These are phyloP conservation scores for Trichoderma pleuroti DNA, from an alignment of 2,329 filamentous ascomycete species.

Conservation along the genomic window DNA sequence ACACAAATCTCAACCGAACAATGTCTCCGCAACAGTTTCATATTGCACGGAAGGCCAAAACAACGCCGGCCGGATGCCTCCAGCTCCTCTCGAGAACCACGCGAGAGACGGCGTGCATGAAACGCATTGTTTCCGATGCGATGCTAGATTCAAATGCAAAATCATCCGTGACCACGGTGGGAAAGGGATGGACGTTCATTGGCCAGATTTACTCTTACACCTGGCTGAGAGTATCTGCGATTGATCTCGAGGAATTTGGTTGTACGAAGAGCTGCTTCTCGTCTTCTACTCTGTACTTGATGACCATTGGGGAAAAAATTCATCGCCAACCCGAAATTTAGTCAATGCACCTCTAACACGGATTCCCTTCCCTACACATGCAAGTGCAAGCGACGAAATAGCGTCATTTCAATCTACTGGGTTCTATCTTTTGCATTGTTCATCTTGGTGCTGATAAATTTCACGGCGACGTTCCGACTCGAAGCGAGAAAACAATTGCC, in stretches of 20 bases:
- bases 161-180: background rate
- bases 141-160: slow-evolving; percentile 5
- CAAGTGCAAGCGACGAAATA: background rate
- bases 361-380: background rate
- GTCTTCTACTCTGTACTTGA: too few relatives aligned
- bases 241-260: background rate
- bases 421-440: background rate
- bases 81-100: background rate
- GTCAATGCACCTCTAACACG: background rate
- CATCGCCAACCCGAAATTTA: background rate
- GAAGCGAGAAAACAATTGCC: background rate
- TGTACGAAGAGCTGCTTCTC: background rate
- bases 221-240: background rate
- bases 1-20: background rate
- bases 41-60: background rate
- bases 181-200: background rate
- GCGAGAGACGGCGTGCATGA: slow-evolving; percentile 6
- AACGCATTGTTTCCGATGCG: slow-evolving; percentile 12
- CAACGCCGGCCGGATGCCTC: background rate
- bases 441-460: background rate
- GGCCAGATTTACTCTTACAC: background rate
- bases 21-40: background rate
- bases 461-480: background rate
- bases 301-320: background rate
- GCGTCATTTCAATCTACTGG: background rate